Evolutionary conservation across 1,284 basidiomycete genomes (phyloP).

Genomic region (Coniophora puteana): DNA sequence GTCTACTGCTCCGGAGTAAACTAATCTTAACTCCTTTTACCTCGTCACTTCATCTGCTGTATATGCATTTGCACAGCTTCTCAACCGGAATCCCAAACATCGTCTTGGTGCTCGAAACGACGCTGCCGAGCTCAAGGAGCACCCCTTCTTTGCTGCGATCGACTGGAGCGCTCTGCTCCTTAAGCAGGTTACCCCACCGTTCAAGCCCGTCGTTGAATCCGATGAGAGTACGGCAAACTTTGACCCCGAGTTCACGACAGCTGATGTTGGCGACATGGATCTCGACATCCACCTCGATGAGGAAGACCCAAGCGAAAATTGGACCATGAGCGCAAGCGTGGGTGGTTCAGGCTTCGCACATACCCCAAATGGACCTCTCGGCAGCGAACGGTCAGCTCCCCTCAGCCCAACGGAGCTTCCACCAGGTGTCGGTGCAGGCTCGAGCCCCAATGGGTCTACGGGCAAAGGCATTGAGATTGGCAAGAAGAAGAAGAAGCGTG

Average conservation of each 20-base stretch:
- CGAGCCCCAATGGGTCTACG: conserved; percentile 13
- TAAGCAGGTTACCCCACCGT: conserved; percentile 95
- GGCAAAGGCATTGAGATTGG: conserved; percentile 55
- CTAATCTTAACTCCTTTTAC: conserved; percentile 15
- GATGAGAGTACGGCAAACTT: conserved; percentile 98
- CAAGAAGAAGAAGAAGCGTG: conserved; percentile 46
- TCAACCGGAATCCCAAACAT: conserved; percentile 97
- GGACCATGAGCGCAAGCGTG: conserved; percentile 48
- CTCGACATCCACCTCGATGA: conserved; percentile 60
- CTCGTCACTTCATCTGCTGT: conserved; percentile 4
- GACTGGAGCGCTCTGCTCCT: conserved; percentile 86
- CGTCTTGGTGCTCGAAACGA: conserved; percentile 91
- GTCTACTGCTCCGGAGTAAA: no score
- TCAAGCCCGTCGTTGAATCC: conserved; percentile 97
- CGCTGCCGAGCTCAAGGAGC: conserved; percentile 93
- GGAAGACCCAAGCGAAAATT: conserved; percentile 71
- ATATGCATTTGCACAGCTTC: conserved; percentile 53
- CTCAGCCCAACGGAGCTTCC: conserved; percentile 7
- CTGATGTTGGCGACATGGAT: conserved; percentile 70
- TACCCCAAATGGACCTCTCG: conserved; percentile 71
- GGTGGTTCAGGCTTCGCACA: conserved; percentile 39
- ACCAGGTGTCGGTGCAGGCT: background rate
- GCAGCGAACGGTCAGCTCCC: conserved; percentile 44
- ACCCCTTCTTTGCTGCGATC: conserved; percentile 91
- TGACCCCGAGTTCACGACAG: conserved; percentile 95